Conservation (phyloP, 2,329 filamentous ascomycete species). For the Microcera coccophila region DNA sequence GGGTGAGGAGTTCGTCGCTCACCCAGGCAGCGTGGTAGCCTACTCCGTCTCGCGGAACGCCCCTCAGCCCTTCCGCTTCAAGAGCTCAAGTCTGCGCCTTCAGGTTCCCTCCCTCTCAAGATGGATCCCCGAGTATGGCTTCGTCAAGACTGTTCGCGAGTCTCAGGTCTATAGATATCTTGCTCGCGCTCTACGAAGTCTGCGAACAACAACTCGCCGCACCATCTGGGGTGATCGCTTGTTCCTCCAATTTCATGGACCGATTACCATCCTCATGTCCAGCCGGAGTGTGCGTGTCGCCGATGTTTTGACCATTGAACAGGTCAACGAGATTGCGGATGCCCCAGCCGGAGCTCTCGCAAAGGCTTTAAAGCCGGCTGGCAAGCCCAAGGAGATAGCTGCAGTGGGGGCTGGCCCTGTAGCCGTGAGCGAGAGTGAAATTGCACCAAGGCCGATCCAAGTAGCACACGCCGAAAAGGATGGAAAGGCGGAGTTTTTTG, state of each 20-base stretch:
- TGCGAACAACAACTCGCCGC: constrained; percentile 73
- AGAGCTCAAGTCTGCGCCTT: constrained; percentile 68
- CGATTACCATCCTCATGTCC: constrained; percentile 80
- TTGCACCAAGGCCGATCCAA: constrained; percentile 46
- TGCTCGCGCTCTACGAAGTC: constrained; percentile 58
- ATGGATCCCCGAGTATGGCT: constrained; percentile 66
- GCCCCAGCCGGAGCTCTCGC: constrained; percentile 68
- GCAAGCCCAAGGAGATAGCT: constrained; percentile 23
- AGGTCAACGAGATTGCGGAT: constrained; percentile 89
- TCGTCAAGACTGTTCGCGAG: constrained; percentile 67
- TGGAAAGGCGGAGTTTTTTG: constrained; percentile 64
- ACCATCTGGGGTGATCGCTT: constrained; percentile 92
- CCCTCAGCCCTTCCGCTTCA: constrained; percentile 83
- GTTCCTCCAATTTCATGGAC: constrained; percentile 86
- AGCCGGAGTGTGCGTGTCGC: constrained; percentile 75
- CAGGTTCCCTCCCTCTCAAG: constrained; percentile 69
- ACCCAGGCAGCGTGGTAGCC: constrained; percentile 87
- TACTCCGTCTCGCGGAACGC: constrained; percentile 73
- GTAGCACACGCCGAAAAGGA: constrained; percentile 55
- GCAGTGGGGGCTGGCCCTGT: constrained; percentile 4
- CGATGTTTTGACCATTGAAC: constrained; percentile 70
- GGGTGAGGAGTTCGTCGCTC: constrained; percentile 85
- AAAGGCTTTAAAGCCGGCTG: constrained; percentile 50
- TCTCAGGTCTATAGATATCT: constrained; percentile 70
- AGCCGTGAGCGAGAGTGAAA: constrained; percentile 29